Conservation (phyloP, 2,329 filamentous ascomycete species). For the Xylaria sp. region DNA sequence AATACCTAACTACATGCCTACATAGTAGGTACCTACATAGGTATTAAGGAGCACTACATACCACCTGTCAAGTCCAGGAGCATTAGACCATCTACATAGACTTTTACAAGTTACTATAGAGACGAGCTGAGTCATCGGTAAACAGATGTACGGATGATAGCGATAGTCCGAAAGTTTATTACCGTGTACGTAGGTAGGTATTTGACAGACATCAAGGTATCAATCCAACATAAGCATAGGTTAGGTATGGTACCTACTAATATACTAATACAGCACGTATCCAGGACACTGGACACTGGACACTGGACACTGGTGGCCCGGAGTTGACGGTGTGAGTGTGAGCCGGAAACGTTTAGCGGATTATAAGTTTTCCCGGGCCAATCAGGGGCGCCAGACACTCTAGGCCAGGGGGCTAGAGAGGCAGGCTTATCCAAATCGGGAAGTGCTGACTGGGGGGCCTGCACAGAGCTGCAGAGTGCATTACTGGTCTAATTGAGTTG, state of each 20-base stretch:
- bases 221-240: background rate
- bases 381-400: constrained; percentile 31
- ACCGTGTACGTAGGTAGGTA: background rate
- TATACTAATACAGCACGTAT: constrained; percentile 7
- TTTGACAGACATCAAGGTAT: background rate
- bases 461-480: constrained; percentile 29
- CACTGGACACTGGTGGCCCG: too few relatives aligned
- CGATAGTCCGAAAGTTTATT: background rate
- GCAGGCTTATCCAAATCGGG: constrained; percentile 45
- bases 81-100: background rate
- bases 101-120: background rate
- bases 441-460: constrained; percentile 40
- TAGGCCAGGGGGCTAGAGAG: constrained; percentile 35
- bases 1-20: background rate
- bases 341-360: constrained; percentile 45
- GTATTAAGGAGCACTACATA: background rate
- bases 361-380: constrained; percentile 46
- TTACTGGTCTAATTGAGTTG: constrained; percentile 35
- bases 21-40: background rate
- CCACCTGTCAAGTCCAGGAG: background rate
- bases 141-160: background rate
- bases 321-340: constrained; percentile 34
- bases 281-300: constrained; percentile 16
- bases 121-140: background rate
- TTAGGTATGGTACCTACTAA: too few relatives aligned